phyloP scores from a whole-genome alignment of 208 protist genomes.

The Hexamita inflata region DNA sequence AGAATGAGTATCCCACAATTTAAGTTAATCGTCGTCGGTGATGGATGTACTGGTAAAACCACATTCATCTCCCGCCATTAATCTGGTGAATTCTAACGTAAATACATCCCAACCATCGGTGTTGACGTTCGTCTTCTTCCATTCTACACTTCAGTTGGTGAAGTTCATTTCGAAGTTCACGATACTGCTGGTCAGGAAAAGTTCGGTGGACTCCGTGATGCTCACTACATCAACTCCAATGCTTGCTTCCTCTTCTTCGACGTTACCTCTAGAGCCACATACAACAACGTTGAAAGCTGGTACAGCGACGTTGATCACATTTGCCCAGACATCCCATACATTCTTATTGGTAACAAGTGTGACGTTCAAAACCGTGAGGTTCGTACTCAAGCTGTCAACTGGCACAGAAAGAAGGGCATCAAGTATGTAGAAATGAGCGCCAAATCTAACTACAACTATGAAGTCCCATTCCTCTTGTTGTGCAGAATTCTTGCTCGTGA shows the following conservation, averaged over 20 bases:
- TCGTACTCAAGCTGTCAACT: constrained; percentile 95
- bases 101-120: constrained; percentile 66
- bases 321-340: constrained; percentile 98
- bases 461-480: constrained; percentile 99
- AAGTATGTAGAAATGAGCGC: constrained; percentile 98
- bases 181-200: constrained; percentile 58
- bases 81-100: constrained; percentile 98
- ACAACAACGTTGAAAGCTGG: constrained; percentile 99
- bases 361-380: constrained; percentile 97
- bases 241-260: constrained; percentile 99
- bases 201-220: constrained; percentile 94
- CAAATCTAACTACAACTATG: constrained; percentile 99
- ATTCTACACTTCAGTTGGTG: constrained; percentile 90
- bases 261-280: constrained; percentile 95
- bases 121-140: constrained; percentile 88
- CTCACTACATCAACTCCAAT: constrained; percentile 79
- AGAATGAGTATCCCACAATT: too few species aligned
- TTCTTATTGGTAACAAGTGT: constrained; percentile 99
- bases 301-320: constrained; percentile 88
- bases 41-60: constrained; percentile 94
- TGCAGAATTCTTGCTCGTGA: constrained; percentile 69
- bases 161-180: constrained; percentile 98
- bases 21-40: constrained; percentile 96
- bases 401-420: constrained; percentile 97
- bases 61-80: constrained; percentile 98